A percentile compares a stretch with the other conserved stretches of the same genome.
These are phyloP conservation scores for Tritrichomonas musculus DNA, from an alignment of 208 protist species.

Conservation along the genomic window DNA sequence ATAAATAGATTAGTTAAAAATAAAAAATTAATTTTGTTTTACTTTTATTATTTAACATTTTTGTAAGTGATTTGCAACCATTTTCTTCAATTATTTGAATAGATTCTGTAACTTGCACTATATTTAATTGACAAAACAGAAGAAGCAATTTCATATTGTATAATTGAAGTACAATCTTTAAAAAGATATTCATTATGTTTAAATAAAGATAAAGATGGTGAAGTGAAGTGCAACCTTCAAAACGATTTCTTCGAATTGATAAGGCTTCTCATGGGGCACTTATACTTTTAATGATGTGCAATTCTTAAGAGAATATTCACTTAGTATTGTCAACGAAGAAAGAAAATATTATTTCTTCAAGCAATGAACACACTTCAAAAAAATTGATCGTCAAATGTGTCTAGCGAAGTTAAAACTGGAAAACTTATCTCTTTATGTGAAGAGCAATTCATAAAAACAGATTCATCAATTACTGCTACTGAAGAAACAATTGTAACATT, in stretches of 20 bases:
- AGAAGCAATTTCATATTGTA: neutral
- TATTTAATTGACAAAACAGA: neutral
- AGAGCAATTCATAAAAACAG: neutral
- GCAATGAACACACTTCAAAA: neutral
- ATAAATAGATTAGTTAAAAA: too few relatives aligned
- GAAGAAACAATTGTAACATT: too few relatives aligned
- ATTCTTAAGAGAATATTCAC: neutral
- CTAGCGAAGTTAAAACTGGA: neutral
- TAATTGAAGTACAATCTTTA: neutral
- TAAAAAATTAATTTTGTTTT: too few relatives aligned
- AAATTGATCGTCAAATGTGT: neutral
- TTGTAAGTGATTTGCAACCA: neutral
- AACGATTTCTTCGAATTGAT: too few relatives aligned
- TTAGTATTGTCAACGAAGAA: neutral
- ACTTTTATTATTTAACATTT: neutral
- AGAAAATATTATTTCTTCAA: neutral
- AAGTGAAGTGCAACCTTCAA: too few relatives aligned
- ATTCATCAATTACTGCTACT: too few relatives aligned
- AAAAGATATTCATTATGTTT: neutral
- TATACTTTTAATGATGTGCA: neutral
- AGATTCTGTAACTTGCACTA: neutral
- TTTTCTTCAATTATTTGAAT: neutral
- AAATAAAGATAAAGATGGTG: too few relatives aligned
- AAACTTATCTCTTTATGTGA: neutral
- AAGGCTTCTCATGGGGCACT: neutral